Conservation (phyloP, 805 yeast genomes). For the Yarrowia yakushimensis region DNA sequence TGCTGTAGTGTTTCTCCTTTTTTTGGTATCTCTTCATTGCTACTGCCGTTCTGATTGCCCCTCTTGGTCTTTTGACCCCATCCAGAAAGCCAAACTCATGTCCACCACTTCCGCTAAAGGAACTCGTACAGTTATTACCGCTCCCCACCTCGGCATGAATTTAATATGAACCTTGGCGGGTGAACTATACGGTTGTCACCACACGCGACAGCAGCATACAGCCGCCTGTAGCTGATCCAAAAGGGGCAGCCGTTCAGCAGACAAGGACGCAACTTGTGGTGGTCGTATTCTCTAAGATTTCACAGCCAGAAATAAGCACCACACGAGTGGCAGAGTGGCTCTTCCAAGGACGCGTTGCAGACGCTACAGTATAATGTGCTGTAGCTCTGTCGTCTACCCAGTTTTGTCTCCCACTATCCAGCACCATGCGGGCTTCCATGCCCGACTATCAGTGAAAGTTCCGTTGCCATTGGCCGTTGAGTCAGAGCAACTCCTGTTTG, state of each 20-base stretch:
- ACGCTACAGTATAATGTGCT: too few species aligned
- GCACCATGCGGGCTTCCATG: not conserved
- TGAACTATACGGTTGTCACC: not conserved
- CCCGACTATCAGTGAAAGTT: slow-evolving; percentile 13
- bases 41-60: too few species aligned
- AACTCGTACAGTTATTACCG: slow-evolving; percentile 10
- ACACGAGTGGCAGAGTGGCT: too few species aligned
- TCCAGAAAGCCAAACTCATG: not conserved
- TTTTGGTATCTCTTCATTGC: too few species aligned
- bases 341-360: too few species aligned
- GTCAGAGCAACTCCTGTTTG: not conserved
- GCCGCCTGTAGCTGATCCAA: not conserved
- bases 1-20: too few species aligned
- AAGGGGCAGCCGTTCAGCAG: not conserved
- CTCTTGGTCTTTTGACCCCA: not conserved
- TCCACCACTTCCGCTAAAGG: slow-evolving; percentile 12
- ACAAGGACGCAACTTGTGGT: not conserved
- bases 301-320: not conserved
- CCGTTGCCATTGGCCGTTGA: slow-evolving; percentile 13
- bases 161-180: slow-evolving; percentile 14
- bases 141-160: slow-evolving; percentile 7
- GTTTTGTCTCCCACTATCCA: not conserved
- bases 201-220: slow-evolving; percentile 1
- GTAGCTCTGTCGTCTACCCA: too few species aligned
- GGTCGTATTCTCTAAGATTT: too few species aligned